These are phyloP conservation scores for Spathaspora girioi DNA, from an alignment of 805 yeast genomes.

Conservation along the genomic window DNA sequence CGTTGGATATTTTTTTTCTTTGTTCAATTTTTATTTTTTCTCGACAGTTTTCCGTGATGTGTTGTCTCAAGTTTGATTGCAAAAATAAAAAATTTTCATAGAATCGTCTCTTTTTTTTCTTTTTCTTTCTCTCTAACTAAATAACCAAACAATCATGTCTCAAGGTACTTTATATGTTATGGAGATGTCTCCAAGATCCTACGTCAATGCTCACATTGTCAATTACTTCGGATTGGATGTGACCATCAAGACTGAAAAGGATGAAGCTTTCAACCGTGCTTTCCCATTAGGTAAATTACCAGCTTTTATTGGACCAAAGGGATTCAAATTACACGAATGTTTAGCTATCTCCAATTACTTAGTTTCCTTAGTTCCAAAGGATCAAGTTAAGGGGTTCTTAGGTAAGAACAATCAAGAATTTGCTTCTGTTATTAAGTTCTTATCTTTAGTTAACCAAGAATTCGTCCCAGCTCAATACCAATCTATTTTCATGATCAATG, in stretches of 20 bases:
- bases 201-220: constrained; percentile 46
- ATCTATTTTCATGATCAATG: constrained; percentile 59
- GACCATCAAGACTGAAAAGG: constrained; percentile 39
- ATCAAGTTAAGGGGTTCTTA: constrained; percentile 28
- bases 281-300: constrained; percentile 71
- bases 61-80: neutral
- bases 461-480: constrained; percentile 43
- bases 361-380: constrained; percentile 27
- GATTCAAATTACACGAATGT: constrained; percentile 66
- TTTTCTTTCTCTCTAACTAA: neutral
- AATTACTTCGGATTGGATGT: constrained; percentile 60
- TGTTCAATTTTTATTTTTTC: neutral
- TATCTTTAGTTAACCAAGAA: constrained; percentile 73
- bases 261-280: constrained; percentile 38
- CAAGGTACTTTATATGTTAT: constrained; percentile 60
- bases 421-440: constrained; percentile 70
- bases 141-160: constrained; percentile 44
- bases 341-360: constrained; percentile 62
- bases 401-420: constrained; percentile 66
- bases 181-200: constrained; percentile 20
- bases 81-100: neutral
- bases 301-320: constrained; percentile 66
- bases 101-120: neutral
- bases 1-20: neutral
- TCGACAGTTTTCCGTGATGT: neutral